Conservation (phyloP, 2,329 filamentous ascomycete genomes). For the Raffaelea ambrosiae region DNA sequence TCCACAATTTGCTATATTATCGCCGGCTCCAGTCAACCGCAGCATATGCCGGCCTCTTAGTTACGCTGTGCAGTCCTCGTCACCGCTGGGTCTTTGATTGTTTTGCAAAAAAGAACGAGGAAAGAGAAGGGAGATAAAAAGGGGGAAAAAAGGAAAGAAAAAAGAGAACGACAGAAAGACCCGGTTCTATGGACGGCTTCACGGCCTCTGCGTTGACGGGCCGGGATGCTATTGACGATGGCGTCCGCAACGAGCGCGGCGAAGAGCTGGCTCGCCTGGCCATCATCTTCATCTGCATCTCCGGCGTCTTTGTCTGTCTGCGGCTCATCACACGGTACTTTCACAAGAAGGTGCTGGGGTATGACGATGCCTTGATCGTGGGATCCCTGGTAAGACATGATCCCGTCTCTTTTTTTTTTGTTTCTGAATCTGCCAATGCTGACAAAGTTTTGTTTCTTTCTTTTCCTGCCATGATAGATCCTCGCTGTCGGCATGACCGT, state of each 20-base stretch:
- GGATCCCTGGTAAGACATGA: conserved; percentile 6
- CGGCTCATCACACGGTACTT: conserved; percentile 9
- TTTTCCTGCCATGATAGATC: no score
- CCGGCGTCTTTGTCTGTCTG: conserved; percentile 7
- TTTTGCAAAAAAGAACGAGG: no score
- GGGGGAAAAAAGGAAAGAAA: background rate
- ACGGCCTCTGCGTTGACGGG: background rate
- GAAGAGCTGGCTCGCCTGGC: conserved; percentile 7
- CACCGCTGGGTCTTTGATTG: no score
- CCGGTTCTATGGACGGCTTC: background rate
- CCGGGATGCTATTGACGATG: conserved; percentile 20
- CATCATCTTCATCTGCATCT: conserved; percentile 10
- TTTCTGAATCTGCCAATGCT: background rate
- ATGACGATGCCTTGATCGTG: conserved; percentile 10
- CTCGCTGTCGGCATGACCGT: conserved; percentile 1
- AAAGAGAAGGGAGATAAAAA: no score
- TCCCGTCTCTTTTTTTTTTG: background rate
- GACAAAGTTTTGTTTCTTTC: no score
- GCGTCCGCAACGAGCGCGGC: conserved; percentile 9
- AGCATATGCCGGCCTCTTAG: no score
- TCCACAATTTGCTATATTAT: no score
- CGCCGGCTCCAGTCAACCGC: no score
- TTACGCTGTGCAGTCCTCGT: no score
- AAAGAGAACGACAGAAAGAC: background rate
- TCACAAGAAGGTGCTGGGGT: conserved; percentile 3